A percentile compares a stretch with the other conserved stretches of the same genome.
These are phyloP conservation scores for Amauroascus niger DNA, from an alignment of 2,329 filamentous ascomycete species.

Conservation along the genomic window DNA sequence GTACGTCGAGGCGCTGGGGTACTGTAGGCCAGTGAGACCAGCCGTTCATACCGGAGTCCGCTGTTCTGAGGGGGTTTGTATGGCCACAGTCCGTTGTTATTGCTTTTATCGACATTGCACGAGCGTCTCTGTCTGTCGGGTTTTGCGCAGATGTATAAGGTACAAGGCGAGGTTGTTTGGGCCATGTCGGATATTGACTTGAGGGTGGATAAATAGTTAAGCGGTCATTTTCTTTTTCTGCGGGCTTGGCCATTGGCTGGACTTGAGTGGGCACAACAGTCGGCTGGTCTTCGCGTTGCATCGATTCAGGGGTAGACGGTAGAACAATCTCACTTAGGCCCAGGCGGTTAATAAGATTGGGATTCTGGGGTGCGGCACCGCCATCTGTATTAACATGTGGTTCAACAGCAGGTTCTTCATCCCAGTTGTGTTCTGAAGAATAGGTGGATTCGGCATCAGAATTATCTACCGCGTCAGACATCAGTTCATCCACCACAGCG, in stretches of 20 bases:
- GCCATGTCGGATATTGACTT: not conserved
- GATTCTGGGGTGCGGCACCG: not conserved
- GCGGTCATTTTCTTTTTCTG: not conserved
- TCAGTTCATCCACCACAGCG: not conserved
- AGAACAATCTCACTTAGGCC: not conserved
- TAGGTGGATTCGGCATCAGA: not conserved
- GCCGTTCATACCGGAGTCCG: not conserved
- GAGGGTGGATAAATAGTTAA: not conserved
- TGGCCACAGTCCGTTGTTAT: not conserved
- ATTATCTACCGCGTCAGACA: not conserved
- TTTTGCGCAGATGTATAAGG: not conserved
- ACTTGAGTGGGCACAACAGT: not conserved
- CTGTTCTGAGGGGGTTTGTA: not conserved
- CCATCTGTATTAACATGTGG: not conserved
- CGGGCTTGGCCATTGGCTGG: not conserved
- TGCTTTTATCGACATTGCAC: not conserved
- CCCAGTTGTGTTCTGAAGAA: not conserved
- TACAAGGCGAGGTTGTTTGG: not conserved
- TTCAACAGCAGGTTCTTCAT: not conserved
- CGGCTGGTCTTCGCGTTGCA: not conserved
- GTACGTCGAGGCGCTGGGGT: not conserved
- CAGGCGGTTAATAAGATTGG: not conserved
- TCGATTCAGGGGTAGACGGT: slow-evolving; percentile 3
- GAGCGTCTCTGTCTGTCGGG: not conserved
- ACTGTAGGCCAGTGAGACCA: not conserved